phyloP scores from a whole-genome alignment of 192 early-diverging fungal species.

The Coemansia sp. region DNA sequence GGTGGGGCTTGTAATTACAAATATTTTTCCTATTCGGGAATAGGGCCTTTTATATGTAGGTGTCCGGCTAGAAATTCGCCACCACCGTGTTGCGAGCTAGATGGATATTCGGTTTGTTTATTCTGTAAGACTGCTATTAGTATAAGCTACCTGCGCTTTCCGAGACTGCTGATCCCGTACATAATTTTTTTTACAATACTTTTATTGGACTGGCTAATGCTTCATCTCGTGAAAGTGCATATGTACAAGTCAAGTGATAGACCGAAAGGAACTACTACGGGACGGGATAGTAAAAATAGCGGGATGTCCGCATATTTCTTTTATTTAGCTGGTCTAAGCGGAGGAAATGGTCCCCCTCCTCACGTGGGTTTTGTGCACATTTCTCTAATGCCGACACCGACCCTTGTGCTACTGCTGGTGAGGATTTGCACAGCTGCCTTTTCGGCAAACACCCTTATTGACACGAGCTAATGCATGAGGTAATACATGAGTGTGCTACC shows the following conservation, averaged over 20 bases:
- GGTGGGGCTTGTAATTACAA: neutral
- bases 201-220: conserved; percentile 3
- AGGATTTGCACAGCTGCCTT: neutral
- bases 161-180: conserved; percentile 3
- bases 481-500: neutral
- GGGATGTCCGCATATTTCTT: neutral
- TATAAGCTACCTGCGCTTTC: neutral
- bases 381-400: neutral
- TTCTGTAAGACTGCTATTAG: neutral
- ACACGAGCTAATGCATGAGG: neutral
- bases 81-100: neutral
- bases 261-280: neutral
- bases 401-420: neutral
- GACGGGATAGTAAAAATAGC: neutral
- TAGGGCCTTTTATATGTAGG: neutral
- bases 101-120: neutral
- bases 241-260: neutral
- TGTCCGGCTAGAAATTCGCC: neutral
- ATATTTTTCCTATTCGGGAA: neutral
- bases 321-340: neutral
- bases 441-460: neutral
- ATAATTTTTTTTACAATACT: neutral
- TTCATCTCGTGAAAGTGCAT: neutral
- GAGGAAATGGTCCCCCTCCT: neutral
- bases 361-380: neutral